A percentile compares a stretch with the other conserved stretches of the same genome.
These are phyloP conservation scores for Termitomyces sp. DNA, from an alignment of 768 basidiomycete species.

Conservation along the genomic window DNA sequence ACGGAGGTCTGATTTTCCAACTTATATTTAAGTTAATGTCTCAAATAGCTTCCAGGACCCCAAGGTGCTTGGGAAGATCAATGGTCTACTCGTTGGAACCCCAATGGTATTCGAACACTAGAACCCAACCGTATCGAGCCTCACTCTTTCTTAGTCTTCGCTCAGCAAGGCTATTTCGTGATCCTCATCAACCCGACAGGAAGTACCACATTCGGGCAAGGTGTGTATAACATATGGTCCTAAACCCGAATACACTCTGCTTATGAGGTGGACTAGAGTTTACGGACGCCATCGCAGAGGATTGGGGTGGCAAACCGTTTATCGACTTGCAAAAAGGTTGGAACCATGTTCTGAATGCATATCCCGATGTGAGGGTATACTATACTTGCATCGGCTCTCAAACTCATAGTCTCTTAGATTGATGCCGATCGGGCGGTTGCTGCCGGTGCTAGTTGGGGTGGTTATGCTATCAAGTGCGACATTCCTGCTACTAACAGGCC, in stretches of 20 bases:
- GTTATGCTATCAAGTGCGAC: slow-evolving; percentile 80
- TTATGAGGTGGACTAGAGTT: slow-evolving; percentile 41
- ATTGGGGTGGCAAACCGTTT: slow-evolving; percentile 88
- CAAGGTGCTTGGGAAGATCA: slow-evolving; percentile 86
- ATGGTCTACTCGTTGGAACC: slow-evolving; percentile 94
- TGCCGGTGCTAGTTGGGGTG: slow-evolving; percentile 83
- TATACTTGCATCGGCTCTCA: neutral
- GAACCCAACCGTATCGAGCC: neutral
- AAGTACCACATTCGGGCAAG: slow-evolving; percentile 88
- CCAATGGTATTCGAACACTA: slow-evolving; percentile 44
- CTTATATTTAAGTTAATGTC: neutral
- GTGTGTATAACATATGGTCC: slow-evolving; percentile 35
- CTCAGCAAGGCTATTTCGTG: slow-evolving; percentile 84
- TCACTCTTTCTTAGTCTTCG: slow-evolving; percentile 46
- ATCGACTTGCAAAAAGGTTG: slow-evolving; percentile 71
- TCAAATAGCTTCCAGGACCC: slow-evolving; percentile 37
- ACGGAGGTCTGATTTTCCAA: slow-evolving; percentile 45
- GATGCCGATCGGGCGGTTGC: slow-evolving; percentile 66
- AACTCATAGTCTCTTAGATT: slow-evolving; percentile 34
- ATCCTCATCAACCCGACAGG: slow-evolving; percentile 92
- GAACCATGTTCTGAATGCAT: slow-evolving; percentile 59
- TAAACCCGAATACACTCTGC: neutral
- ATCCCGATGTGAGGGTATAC: slow-evolving; percentile 51
- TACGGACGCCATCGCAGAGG: slow-evolving; percentile 72
- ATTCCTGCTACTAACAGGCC: neutral